phyloP scores from a whole-genome alignment of 805 yeast species.

The Yarrowia phangngaensis region DNA sequence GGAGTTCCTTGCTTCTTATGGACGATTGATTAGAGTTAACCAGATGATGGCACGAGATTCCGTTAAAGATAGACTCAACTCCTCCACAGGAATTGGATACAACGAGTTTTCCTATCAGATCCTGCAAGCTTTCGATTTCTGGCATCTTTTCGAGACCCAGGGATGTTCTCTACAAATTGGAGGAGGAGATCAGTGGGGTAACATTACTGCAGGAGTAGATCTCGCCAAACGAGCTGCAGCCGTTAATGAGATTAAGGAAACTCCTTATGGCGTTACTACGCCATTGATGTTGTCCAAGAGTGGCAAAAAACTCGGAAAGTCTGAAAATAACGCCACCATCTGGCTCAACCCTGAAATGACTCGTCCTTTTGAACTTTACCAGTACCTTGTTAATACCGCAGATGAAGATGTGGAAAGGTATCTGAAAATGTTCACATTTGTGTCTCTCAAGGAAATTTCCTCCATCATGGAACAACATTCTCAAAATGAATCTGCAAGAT shows the following conservation, averaged over 20 bases:
- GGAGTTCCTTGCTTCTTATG: conserved; percentile 71
- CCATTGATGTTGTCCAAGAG: conserved; percentile 82
- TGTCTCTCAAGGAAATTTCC: conserved; percentile 61
- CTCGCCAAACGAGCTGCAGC: conserved; percentile 39
- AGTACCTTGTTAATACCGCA: conserved; percentile 72
- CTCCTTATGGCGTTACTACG: conserved; percentile 74
- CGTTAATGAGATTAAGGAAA: conserved; percentile 33
- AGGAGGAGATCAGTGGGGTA: conserved; percentile 98
- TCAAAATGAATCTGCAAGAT: conserved; percentile 56
- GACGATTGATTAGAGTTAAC: conserved; percentile 72
- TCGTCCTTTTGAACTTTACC: conserved; percentile 76
- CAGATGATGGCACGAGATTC: conserved; percentile 89
- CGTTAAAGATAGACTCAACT: conserved; percentile 64
- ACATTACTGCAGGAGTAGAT: conserved; percentile 93
- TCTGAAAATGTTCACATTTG: conserved; percentile 71
- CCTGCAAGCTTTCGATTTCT: conserved; percentile 90
- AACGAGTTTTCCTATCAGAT: conserved; percentile 93
- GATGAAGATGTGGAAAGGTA: conserved; percentile 71
- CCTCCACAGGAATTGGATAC: conserved; percentile 79
- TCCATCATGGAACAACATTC: conserved; percentile 52
- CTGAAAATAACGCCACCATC: conserved; percentile 87
- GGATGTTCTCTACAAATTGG: conserved; percentile 75
- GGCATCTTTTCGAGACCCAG: conserved; percentile 61
- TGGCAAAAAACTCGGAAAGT: conserved; percentile 94
- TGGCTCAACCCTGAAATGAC: conserved; percentile 76